Evolutionary conservation across 2,329 filamentous ascomycete genomes (phyloP).

Genomic region (Microsporum ferrugineum): DNA sequence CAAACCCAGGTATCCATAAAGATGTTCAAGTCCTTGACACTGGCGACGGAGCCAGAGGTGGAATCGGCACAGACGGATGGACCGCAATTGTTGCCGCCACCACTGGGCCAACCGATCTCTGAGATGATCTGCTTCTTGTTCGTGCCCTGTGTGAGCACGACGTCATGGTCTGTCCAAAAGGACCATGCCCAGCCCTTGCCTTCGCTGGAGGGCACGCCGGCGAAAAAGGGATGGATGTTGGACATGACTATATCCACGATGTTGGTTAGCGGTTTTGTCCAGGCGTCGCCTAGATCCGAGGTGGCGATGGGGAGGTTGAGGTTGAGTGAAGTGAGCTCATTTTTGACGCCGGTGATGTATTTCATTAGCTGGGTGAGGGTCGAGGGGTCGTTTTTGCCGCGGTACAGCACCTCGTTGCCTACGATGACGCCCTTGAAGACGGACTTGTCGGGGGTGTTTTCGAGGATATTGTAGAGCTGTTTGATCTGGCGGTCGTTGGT

Average conservation of each 20-base stretch:
- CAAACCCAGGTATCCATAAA: constrained; percentile 84
- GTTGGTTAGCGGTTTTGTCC: constrained; percentile 57
- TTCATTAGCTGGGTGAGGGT: constrained; percentile 51
- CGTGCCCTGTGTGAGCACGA: constrained; percentile 48
- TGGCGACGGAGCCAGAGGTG: constrained; percentile 59
- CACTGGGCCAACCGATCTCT: constrained; percentile 83
- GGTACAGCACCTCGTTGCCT: constrained; percentile 53
- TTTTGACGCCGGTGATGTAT: constrained; percentile 56
- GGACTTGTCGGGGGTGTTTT: constrained; percentile 36
- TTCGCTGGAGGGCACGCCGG: constrained; percentile 55
- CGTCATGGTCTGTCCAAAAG: constrained; percentile 68
- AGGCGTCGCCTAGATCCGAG: constrained; percentile 80
- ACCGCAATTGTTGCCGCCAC: constrained; percentile 70
- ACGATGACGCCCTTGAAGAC: constrained; percentile 52
- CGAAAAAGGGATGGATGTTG: constrained; percentile 95
- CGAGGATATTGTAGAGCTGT: constrained; percentile 76
- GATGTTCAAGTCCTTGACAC: constrained; percentile 68
- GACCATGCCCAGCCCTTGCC: constrained; percentile 70
- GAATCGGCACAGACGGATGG: constrained; percentile 45
- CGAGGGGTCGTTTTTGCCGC: constrained; percentile 47
- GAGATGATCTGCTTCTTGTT: constrained; percentile 67
- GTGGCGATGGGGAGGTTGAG: constrained; percentile 70
- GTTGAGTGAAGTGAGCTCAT: constrained; percentile 56
- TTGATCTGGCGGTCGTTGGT: constrained; percentile 72
- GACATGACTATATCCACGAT: constrained; percentile 84